phyloP scores from a whole-genome alignment of 1,284 basidiomycete species.

The Apiotrichum brassicae region DNA sequence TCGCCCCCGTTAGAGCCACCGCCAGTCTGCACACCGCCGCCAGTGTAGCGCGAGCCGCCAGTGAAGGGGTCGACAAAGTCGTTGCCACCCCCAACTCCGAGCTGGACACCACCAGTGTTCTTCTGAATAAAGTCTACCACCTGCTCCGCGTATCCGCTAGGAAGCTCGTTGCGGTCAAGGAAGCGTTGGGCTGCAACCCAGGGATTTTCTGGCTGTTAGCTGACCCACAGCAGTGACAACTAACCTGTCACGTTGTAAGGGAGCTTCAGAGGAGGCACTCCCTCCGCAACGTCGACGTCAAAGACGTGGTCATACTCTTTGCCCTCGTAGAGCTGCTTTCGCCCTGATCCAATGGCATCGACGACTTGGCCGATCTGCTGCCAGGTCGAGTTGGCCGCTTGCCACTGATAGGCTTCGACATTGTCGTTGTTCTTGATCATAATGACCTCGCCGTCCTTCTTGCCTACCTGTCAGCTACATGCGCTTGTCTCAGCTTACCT shows the following conservation, averaged over 20 bases:
- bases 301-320: constrained; percentile 98
- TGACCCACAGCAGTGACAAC: constrained; percentile 19
- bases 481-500: constrained; percentile 51
- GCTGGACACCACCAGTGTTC: constrained; percentile 68
- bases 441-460: constrained; percentile 83
- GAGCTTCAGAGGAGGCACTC: constrained; percentile 84
- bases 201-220: constrained; percentile 66
- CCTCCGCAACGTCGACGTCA: constrained; percentile 93
- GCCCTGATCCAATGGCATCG: constrained; percentile 77
- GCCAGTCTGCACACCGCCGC: constrained; percentile 19
- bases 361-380: constrained; percentile 93
- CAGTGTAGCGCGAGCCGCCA: constrained; percentile 58
- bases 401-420: constrained; percentile 89
- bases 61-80: constrained; percentile 88
- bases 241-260: constrained; percentile 83
- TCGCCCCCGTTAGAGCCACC: constrained; percentile 19
- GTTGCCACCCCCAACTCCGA: constrained; percentile 52
- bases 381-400: constrained; percentile 63
- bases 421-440: constrained; percentile 74
- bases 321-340: constrained; percentile 83
- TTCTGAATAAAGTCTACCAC: constrained; percentile 91
- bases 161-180: constrained; percentile 75
- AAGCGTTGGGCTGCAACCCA: constrained; percentile 86
- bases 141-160: constrained; percentile 76
- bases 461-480: constrained; percentile 54